phyloP scores from a whole-genome alignment of 1,139 yeast genomes.

The Suhomyces panamericanus region DNA sequence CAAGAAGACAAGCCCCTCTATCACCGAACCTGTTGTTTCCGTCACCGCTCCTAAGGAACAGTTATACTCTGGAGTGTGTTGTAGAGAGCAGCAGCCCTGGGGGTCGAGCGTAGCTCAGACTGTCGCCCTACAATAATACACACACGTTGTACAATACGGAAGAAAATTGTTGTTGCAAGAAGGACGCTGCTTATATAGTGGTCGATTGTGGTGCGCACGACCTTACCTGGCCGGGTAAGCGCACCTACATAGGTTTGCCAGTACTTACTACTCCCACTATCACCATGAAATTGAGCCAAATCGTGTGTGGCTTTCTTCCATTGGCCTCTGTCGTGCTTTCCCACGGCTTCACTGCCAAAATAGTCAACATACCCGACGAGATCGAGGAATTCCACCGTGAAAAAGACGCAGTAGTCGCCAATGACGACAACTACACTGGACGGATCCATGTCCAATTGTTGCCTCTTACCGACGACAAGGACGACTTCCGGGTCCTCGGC shows the following conservation, averaged over 20 bases:
- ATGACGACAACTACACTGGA: slow-evolving; percentile 39
- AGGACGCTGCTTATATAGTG: slow-evolving; percentile 10
- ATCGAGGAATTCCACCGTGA: slow-evolving; percentile 25
- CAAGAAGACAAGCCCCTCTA: slow-evolving; percentile 11
- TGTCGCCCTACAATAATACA: slow-evolving; percentile 57
- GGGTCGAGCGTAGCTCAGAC: slow-evolving; percentile 25
- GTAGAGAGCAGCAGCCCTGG: slow-evolving; percentile 54
- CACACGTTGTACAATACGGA: slow-evolving; percentile 50
- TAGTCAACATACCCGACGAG: slow-evolving; percentile 28
- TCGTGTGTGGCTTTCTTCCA: neutral
- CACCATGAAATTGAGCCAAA: neutral
- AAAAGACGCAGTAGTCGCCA: slow-evolving; percentile 25
- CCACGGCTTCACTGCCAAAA: slow-evolving; percentile 14
- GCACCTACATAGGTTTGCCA: neutral
- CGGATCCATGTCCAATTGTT: slow-evolving; percentile 34
- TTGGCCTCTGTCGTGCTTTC: slow-evolving; percentile 1
- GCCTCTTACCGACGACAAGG: slow-evolving; percentile 13
- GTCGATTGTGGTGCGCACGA: slow-evolving; percentile 1
- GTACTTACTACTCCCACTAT: neutral
- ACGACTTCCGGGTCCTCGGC: slow-evolving; percentile 11
- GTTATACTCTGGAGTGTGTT: slow-evolving; percentile 51
- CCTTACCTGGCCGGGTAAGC: slow-evolving; percentile 11
- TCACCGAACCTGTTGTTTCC: slow-evolving; percentile 44
- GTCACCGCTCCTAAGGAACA: slow-evolving; percentile 41
- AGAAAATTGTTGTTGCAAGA: slow-evolving; percentile 15